phyloP scores from a whole-genome alignment of 768 basidiomycete species.

The Cystofilobasidium ferigula region DNA sequence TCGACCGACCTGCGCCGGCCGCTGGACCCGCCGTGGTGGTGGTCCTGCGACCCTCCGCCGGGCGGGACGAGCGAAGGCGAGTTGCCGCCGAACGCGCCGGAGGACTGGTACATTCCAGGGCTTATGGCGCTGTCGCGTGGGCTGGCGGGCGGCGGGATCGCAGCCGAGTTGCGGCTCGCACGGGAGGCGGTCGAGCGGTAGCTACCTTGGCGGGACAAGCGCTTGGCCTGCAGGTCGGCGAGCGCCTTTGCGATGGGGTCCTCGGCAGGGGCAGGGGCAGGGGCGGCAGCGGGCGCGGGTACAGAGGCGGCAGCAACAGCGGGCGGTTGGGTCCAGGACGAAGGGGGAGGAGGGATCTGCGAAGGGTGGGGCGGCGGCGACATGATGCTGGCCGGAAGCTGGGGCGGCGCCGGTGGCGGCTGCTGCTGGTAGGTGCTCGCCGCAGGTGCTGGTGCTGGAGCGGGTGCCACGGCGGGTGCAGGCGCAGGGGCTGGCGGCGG shows the following conservation, averaged over 20 bases:
- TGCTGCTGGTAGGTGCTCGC: no score
- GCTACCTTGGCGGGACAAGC: constrained; percentile 15
- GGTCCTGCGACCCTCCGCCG: constrained; percentile 36
- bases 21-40: constrained; percentile 38
- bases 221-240: constrained; percentile 33
- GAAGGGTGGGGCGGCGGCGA: constrained; percentile 1
- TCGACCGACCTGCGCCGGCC: constrained; percentile 42
- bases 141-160: not conserved
- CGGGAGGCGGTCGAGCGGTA: constrained; percentile 23
- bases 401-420: not conserved
- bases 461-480: not conserved
- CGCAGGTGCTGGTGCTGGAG: constrained; percentile 5
- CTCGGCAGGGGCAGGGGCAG: constrained; percentile 33
- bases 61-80: constrained; percentile 33
- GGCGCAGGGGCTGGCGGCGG: not conserved
- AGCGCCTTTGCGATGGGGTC: constrained; percentile 43
- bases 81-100: not conserved
- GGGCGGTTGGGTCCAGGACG: not conserved
- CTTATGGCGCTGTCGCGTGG: not conserved
- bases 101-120: constrained; percentile 3
- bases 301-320: not conserved
- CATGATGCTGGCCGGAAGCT: constrained; percentile 4
- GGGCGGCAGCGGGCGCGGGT: constrained; percentile 1
- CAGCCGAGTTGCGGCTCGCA: constrained; percentile 24
- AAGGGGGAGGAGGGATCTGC: constrained; percentile 2